These are phyloP conservation scores for Sporisorium sorghi DNA, from an alignment of 1,284 basidiomycete genomes.

Conservation along the genomic window DNA sequence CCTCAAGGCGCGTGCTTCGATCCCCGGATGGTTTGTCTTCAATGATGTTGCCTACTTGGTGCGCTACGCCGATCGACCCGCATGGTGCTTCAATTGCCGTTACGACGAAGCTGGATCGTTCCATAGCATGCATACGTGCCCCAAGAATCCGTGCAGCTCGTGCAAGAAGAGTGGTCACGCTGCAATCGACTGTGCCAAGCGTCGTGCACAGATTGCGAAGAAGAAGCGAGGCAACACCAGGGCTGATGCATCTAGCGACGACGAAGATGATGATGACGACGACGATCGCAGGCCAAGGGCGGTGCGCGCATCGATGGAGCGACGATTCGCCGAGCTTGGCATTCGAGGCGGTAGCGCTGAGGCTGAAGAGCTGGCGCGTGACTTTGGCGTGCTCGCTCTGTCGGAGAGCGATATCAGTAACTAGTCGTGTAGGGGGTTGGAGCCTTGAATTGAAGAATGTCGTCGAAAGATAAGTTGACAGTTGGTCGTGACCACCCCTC, in stretches of 20 bases:
- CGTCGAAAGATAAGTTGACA: neutral
- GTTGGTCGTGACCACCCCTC: neutral
- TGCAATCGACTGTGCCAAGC: constrained; percentile 21
- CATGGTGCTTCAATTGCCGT: constrained; percentile 40
- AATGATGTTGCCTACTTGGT: constrained; percentile 31
- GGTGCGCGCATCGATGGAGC: constrained; percentile 29
- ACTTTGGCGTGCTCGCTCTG: constrained; percentile 36
- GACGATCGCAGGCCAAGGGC: neutral
- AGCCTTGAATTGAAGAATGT: neutral
- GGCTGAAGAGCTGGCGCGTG: constrained; percentile 29
- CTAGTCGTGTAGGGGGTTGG: constrained; percentile 1
- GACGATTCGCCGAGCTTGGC: constrained; percentile 31
- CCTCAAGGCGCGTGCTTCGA: constrained; percentile 14
- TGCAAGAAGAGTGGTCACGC: constrained; percentile 24
- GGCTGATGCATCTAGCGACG: constrained; percentile 2
- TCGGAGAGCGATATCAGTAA: constrained; percentile 24
- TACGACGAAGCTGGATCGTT: constrained; percentile 19
- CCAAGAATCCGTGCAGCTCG: constrained; percentile 5
- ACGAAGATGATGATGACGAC: constrained; percentile 9
- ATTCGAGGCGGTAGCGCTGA: constrained; percentile 24
- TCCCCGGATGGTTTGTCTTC: constrained; percentile 36
- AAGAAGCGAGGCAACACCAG: constrained; percentile 3
- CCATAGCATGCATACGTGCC: constrained; percentile 35
- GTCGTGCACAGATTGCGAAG: constrained; percentile 20
- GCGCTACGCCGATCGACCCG: constrained; percentile 24